phyloP scores from a whole-genome alignment of 257 asterid species.

The Solanum boliviense region DNA sequence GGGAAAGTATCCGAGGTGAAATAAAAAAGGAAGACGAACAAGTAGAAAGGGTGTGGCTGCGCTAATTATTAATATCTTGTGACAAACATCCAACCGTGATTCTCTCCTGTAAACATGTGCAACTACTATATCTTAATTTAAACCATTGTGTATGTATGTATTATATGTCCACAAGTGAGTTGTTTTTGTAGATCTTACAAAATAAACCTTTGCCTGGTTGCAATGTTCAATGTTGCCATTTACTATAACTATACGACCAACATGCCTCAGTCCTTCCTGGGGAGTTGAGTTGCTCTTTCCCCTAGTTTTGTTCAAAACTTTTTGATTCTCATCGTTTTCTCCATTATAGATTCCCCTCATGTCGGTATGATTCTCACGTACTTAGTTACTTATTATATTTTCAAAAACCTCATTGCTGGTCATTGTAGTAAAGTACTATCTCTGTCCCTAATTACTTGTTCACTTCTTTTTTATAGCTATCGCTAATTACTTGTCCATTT shows the following conservation, averaged over 20 bases:
- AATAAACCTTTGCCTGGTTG: not conserved
- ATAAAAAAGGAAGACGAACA: not conserved
- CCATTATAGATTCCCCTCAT: not conserved
- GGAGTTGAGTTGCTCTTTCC: constrained; percentile 7
- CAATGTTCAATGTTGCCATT: not conserved
- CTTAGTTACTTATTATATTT: too few relatives aligned
- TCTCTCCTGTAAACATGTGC: constrained; percentile 61
- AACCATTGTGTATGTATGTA: not conserved
- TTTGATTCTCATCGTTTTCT: constrained; percentile 2
- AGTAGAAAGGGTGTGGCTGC: not conserved
- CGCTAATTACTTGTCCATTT: too few relatives aligned
- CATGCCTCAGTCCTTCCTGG: constrained; percentile 32
- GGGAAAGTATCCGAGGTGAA: not conserved
- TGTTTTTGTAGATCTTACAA: constrained; percentile 13
- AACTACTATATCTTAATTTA: not conserved
- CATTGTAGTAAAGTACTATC: too few relatives aligned
- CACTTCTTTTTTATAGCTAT: too few relatives aligned
- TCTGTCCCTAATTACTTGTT: too few relatives aligned
- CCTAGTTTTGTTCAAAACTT: constrained; percentile 3
- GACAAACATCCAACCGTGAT: constrained; percentile 79
- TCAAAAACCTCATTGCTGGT: not conserved
- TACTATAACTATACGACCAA: constrained; percentile 35
- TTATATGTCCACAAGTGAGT: not conserved
- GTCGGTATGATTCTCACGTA: too few relatives aligned
- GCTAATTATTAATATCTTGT: not conserved